Evolutionary conservation across 2,329 filamentous ascomycete species (phyloP).

Genomic region (Xylariales sp.): DNA sequence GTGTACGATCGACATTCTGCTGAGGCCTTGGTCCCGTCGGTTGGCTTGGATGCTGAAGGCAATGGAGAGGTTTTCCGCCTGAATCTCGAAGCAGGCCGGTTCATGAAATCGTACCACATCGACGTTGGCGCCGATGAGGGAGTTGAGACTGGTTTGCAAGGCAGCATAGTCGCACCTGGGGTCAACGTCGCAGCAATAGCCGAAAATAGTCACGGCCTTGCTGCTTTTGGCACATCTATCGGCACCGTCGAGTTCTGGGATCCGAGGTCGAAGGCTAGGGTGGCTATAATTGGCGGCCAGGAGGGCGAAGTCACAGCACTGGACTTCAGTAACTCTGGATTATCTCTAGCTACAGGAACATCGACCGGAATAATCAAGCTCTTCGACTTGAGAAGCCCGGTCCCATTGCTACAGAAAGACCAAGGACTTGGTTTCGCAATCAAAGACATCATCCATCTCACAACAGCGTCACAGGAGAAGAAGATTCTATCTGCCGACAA

Average conservation of each 20-base stretch:
- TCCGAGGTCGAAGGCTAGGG: slow-evolving; percentile 73
- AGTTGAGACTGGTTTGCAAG: slow-evolving; percentile 71
- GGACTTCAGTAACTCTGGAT: slow-evolving; percentile 77
- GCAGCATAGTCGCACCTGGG: slow-evolving; percentile 77
- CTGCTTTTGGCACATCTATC: slow-evolving; percentile 88
- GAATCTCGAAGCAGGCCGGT: slow-evolving; percentile 86
- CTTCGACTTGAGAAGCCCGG: slow-evolving; percentile 86
- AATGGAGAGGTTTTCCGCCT: slow-evolving; percentile 89
- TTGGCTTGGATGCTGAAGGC: slow-evolving; percentile 81
- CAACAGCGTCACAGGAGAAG: slow-evolving; percentile 69
- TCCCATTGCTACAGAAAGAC: slow-evolving; percentile 84
- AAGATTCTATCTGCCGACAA: slow-evolving; percentile 93
- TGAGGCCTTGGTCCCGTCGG: slow-evolving; percentile 81
- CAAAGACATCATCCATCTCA: slow-evolving; percentile 73
- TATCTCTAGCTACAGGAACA: slow-evolving; percentile 83
- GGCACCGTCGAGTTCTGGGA: slow-evolving; percentile 99
- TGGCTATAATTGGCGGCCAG: slow-evolving; percentile 68
- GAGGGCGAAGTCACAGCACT: slow-evolving; percentile 79
- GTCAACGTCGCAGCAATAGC: slow-evolving; percentile 87
- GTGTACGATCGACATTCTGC: slow-evolving; percentile 77
- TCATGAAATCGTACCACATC: slow-evolving; percentile 90
- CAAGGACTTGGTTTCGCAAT: slow-evolving; percentile 94
- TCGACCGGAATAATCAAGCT: slow-evolving; percentile 83
- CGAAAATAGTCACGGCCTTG: slow-evolving; percentile 81
- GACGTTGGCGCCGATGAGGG: slow-evolving; percentile 84